Evolutionary conservation across 2,329 filamentous ascomycete genomes (phyloP), one percentile per base, ranked within the genome.

Genomic region (Cladosporium phlei): DNA sequence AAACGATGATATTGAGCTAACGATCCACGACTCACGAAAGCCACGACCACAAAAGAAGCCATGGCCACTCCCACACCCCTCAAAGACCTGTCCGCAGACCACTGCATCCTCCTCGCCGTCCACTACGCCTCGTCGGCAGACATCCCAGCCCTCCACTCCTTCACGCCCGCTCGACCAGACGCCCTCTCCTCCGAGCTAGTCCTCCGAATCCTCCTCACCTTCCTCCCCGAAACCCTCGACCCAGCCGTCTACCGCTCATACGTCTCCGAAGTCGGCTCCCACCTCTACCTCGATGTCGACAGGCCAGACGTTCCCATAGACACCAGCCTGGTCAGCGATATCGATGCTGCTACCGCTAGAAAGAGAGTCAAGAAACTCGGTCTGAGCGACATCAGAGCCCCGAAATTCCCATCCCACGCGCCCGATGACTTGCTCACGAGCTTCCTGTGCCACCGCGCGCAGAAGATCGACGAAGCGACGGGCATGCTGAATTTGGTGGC

Each of bases 201-300:
- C 19, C 72, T 93, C 48, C 81, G 84, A 34, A 81, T 93, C 44
- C 68, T 94, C 17, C 75, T 94, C 35, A 87, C 83, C 16, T 87
- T 84, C 60, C 74, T 94, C 1, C 88, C 88, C 20, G 86, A 91
- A 65, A 83, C 77, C 33, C 61, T 80, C 4, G 77, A 77, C 4
- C 80, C 87, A 4, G 67, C 66, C n/a, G 63, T 71, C 35, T 90
- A 90, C 60, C 69, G 79, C 14, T 69, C 70, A 11, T 77, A 87
- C 42, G 60, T 89, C 14, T 66, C 76, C 55, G 74, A 80, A 43
- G 67, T 89, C 50, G 72, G 70, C 30, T 68, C 69, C 4, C 71
- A 69, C 42, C 65, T 74, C 16, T 69, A 77, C 30, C 64, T 69
- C 21, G 59, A 65, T 29, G 46, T 50, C 30, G 63, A 70, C 56